phyloP scores from a whole-genome alignment of 1,284 basidiomycete species.

The Marasmius fiardii region DNA sequence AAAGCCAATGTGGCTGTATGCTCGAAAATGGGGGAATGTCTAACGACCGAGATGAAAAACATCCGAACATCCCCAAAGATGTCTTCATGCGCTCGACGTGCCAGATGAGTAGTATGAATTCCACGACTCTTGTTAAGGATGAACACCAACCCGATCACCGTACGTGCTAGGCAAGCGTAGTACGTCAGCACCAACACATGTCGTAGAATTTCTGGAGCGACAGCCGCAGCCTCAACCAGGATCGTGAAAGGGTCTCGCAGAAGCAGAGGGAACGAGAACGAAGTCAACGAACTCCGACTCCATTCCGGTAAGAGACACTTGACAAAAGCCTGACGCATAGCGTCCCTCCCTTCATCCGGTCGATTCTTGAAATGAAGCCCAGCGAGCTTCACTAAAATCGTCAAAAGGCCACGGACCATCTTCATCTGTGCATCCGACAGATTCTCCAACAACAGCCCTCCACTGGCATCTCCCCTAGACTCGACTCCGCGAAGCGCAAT shows the following conservation, averaged over 20 bases:
- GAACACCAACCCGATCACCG: conserved; percentile 79
- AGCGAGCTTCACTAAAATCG: conserved; percentile 67
- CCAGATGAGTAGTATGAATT: conserved; percentile 41
- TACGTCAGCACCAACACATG: conserved; percentile 85
- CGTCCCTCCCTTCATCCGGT: conserved; percentile 67
- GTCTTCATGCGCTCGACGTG: conserved; percentile 50
- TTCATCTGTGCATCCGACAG: conserved; percentile 76
- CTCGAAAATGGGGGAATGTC: conserved; percentile 77
- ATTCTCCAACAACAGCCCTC: conserved; percentile 64
- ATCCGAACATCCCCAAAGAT: conserved; percentile 79
- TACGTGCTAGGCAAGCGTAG: conserved; percentile 84
- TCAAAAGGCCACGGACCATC: conserved; percentile 75
- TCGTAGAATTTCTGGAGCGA: conserved; percentile 84
- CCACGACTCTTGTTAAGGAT: conserved; percentile 69
- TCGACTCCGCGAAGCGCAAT: conserved; percentile 73
- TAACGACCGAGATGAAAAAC: conserved; percentile 81
- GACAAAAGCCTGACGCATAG: conserved; percentile 80
- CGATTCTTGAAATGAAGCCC: conserved; percentile 64
- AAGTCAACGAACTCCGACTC: conserved; percentile 75
- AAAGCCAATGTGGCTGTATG: conserved; percentile 75
- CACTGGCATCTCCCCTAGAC: conserved; percentile 23
- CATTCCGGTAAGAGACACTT: conserved; percentile 87
- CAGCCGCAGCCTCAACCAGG: conserved; percentile 83
- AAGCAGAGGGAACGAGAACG: conserved; percentile 77
- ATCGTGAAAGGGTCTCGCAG: conserved; percentile 86